Percentiles rank a stretch among this genome's conserved stretches.
These are phyloP conservation scores for Tetrapisispora arboricola DNA, from an alignment of 805 yeast genomes.

Conservation along the genomic window DNA sequence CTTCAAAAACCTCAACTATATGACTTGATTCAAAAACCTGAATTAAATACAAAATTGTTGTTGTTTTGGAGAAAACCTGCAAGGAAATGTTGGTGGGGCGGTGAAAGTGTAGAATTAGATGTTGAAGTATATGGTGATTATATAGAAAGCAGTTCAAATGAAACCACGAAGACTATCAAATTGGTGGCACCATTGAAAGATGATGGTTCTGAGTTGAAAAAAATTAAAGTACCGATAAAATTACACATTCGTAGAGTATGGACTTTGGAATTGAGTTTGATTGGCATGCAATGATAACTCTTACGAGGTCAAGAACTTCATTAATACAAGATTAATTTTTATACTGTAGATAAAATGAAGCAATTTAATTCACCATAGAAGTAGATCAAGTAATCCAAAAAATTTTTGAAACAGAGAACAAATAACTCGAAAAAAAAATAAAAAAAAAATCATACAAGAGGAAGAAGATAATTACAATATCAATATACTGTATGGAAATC, in stretches of 20 bases:
- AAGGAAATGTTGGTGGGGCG: slow-evolving; percentile 97
- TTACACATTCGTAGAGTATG: slow-evolving; percentile 90
- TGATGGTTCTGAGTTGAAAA: slow-evolving; percentile 10
- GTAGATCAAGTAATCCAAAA: too few relatives aligned
- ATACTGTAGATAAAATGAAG: background rate
- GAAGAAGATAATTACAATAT: too few relatives aligned
- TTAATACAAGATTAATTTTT: background rate
- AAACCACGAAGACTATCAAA: slow-evolving; percentile 5
- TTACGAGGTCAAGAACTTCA: too few relatives aligned
- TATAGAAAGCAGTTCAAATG: slow-evolving; percentile 5
- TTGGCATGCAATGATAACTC: slow-evolving; percentile 54
- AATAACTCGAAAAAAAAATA: too few relatives aligned
- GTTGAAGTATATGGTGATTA: slow-evolving; percentile 26
- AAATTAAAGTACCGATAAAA: slow-evolving; percentile 37
- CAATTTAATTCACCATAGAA: too few relatives aligned
- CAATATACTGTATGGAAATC: too few relatives aligned
- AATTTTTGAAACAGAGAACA: too few relatives aligned
- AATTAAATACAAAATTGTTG: slow-evolving; percentile 50
- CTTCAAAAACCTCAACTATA: slow-evolving; percentile 22
- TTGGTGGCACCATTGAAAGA: slow-evolving; percentile 11
- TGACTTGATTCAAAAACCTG: slow-evolving; percentile 23
- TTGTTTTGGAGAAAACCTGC: slow-evolving; percentile 98
- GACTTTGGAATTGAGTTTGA: slow-evolving; percentile 87
- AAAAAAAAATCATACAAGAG: too few relatives aligned
- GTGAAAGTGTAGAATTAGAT: slow-evolving; percentile 40